Evolutionary conservation across 2,329 filamentous ascomycete genomes (phyloP), one percentile per base, ranked within the genome.

Genomic region (Harringtonia aguacate): DNA sequence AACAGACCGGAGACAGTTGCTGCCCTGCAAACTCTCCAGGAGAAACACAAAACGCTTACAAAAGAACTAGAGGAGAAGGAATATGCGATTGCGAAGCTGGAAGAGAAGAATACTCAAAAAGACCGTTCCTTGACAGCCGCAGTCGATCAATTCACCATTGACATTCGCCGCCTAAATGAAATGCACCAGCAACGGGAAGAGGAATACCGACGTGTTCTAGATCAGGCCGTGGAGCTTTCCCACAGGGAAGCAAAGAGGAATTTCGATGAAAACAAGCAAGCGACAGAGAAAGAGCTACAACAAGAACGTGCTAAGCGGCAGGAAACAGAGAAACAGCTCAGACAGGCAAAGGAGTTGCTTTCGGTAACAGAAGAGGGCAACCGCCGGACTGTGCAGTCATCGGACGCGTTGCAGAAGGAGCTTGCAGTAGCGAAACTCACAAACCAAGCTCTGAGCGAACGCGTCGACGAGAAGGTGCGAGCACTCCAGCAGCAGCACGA

Each of bases 261-360:
- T 5, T 24, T 50, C 2, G 48, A 51, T 20, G 45, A 44, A 8
- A 42, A 34, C 43, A 41, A 36, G 12, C 22, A 44, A 1, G 45
- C 45, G 18, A 30, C 35, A 8, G 28, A 42, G 18, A 43, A 39
- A 8, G 47, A 46, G 13, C 46, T 52, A 3, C 47, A 50, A 14
- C 44, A 47, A 36, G 49, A 48, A 24, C 46, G 47, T 1, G 2
- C 24, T 3, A 52, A 47, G 31, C 33, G 49, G 4, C 47, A 48
- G 30, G 30, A 29, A 12, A 13, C 49, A 8, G 50, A 52, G 21
- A 48, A 36, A 10, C 43, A 50, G 31, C 33, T 53, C 13, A 29
- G 45, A 3, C 39, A 48, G n/a, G 22, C 36, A 22, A 48, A 41
- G 12, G 41, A 50, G 17, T 39, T 41, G 10, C 12, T 41, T 2